Base-by-base conservation (phyloP, 495 filamentous ascomycete genomes). In the Neurospora sp. region DNA sequence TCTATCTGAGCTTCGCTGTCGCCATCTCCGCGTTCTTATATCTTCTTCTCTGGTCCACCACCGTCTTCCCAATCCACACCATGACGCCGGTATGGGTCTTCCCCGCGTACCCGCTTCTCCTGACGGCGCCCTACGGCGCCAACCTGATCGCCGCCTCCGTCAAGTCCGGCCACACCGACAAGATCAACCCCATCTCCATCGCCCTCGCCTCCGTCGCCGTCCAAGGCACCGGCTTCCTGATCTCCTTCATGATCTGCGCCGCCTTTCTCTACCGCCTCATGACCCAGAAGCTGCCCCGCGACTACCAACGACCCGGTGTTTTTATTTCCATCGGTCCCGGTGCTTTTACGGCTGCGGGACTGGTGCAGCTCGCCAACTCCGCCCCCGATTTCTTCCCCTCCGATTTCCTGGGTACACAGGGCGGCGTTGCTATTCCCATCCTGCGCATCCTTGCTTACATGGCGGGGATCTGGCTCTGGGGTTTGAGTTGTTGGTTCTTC, bases 1-100 rank as follows among this genome's bases (percentile, higher is more conserved):
- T 91, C 37, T 91, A 95, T 8, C 77, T 93, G 39, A 91, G 92
- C 39, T 80, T 91, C 4, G n/a, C n/a, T n/a, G n/a, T n/a, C n/a
- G 70, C 89, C 35, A 86, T 89, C 18, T 90, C 89, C 27, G 88
- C 88, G 16, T 87, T 87, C 8, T 89, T 97, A 53, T 96, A 94
- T 79, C 82, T 94, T 3, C 86, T 91, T 8, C 80, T 95, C 77
- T 94, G 86, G 86, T 87, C 86, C 8, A 87, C 86, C 1, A 73
- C 73, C 71, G 71, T 90, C 31, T 95, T 94, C 76, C 94, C 93
- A 3, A 93, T 97, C 41, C 89, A 90, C 22, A 89, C 90, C 41
- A 97, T 97, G 93, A 97, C 93, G 0, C 93, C 93, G 0, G 89
- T 95, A 68, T 97, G 93, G 93, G 94, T 97, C 41, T 97, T 97